Base-by-base conservation (phyloP, 202 grass and related monocot species). In the Zoysia matrella region DNA sequence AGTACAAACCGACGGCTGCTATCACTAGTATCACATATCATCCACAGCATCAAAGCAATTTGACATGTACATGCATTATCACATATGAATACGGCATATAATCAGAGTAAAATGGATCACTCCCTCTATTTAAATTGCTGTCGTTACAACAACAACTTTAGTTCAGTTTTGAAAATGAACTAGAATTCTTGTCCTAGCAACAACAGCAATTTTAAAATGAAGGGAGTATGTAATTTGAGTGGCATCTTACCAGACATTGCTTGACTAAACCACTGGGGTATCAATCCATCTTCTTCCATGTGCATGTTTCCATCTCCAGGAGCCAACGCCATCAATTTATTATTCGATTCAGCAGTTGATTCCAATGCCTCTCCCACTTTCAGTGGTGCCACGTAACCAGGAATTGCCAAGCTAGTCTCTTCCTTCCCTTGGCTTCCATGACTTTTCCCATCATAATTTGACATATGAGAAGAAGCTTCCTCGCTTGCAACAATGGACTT, bases 181-280 rank as follows among this genome's bases (percentile, higher is more conserved):
- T 30, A 30, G 22, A 30, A 30, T 30, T 30, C 22, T 30, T 30
- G 22, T 30, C 22, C 22, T 30, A 30, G 22, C 22, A 30, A 30
- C 22, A 30, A 30, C 22, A 30, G 22, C 22, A 30, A 30, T 30
- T 30, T 30, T 30, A 30, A 30, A 30, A 30, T 30, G 22, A 49
- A 52, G 2, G 1, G 11, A 47, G 1, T 45, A 13, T 40, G 64
- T 1, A 57, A 79, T 42, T 61, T 69, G 11, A n/a, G 47, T 36
- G 82, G 13, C 49, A 75, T 78, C 68, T 87, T 85, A 94, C 92
- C 87, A 52, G 89, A 78, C 84, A 94, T 91, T 52, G 89, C 89
- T 94, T 94, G 89, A 71, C 75, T 86, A 84, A 94, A 94, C 92
- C 92, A 94, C 69, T 94, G 92, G 6, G 87, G 89, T 60, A 92